phyloP scores from a whole-genome alignment of 768 basidiomycete species.

The Boletus reticuloceps region DNA sequence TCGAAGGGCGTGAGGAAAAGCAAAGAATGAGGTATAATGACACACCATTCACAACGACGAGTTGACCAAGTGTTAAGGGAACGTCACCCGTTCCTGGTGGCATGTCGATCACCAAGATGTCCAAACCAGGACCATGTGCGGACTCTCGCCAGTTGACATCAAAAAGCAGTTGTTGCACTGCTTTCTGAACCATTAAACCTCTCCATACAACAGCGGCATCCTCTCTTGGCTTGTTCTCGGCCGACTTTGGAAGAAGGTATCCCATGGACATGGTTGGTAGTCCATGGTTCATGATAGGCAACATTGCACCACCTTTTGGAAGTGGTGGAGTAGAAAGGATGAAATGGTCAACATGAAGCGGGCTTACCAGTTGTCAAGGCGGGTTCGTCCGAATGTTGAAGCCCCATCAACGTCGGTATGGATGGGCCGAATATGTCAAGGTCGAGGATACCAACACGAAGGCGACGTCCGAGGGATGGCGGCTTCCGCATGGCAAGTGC shows the following conservation, averaged over 20 bases:
- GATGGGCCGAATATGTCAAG: conserved; percentile 97
- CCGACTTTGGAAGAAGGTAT: conserved; percentile 70
- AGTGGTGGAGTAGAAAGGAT: background rate
- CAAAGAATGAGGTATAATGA: background rate
- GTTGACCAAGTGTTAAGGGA: conserved; percentile 85
- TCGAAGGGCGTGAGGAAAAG: background rate
- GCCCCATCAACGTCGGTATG: conserved; percentile 88
- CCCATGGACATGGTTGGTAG: conserved; percentile 97
- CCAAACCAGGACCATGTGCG: conserved; percentile 48
- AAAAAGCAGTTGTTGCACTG: conserved; percentile 93
- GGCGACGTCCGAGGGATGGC: conserved; percentile 33
- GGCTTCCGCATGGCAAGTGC: conserved; percentile 53
- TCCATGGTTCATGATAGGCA: conserved; percentile 86
- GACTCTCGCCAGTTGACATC: conserved; percentile 84
- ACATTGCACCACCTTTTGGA: conserved; percentile 63
- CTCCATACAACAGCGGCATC: conserved; percentile 93
- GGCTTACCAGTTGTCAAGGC: conserved; percentile 65
- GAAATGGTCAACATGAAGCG: background rate
- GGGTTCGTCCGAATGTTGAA: conserved; percentile 77
- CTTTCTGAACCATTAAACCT: conserved; percentile 97
- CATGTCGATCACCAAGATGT: conserved; percentile 91
- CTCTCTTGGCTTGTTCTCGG: conserved; percentile 46
- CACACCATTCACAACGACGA: conserved; percentile 80
- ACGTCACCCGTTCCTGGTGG: conserved; percentile 98
- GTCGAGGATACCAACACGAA: conserved; percentile 85